Conservation (phyloP, 2,329 filamentous ascomycete species). For the Penicillium sp. region DNA sequence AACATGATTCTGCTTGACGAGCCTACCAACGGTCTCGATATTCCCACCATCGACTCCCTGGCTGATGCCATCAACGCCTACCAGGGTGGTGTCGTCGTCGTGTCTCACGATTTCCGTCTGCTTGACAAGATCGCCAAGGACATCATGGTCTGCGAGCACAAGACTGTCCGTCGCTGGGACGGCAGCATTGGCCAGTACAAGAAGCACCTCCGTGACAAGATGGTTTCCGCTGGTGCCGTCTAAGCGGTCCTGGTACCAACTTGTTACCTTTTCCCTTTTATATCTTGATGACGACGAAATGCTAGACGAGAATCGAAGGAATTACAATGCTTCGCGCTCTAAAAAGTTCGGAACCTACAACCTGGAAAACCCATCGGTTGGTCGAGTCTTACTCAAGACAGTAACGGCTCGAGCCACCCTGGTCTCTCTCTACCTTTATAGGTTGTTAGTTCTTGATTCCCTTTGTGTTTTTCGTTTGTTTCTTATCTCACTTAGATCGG, state of each 20-base stretch:
- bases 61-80: constrained; percentile 97
- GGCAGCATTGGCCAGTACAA: constrained; percentile 94
- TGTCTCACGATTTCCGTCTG: constrained; percentile 97
- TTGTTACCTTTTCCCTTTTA: constrained; percentile 20
- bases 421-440: not conserved
- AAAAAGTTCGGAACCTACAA: constrained; percentile 20
- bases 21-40: constrained; percentile 99
- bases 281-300: constrained; percentile 36
- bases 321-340: constrained; percentile 19
- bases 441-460: constrained; percentile 7
- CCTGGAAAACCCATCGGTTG: not conserved
- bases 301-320: constrained; percentile 33
- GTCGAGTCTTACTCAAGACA: not conserved
- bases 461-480: constrained; percentile 4
- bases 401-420: not conserved
- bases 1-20: constrained; percentile 99
- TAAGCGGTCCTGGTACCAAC: constrained; percentile 47
- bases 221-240: constrained; percentile 84
- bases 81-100: constrained; percentile 93
- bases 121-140: constrained; percentile 99
- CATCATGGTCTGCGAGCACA: constrained; percentile 98
- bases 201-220: constrained; percentile 98
- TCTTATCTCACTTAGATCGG: constrained; percentile 7
- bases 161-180: constrained; percentile 86
- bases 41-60: constrained; percentile 95